These are phyloP conservation scores for Fusarium piperis DNA, from an alignment of 2,329 filamentous ascomycete species.

Conservation along the genomic window DNA sequence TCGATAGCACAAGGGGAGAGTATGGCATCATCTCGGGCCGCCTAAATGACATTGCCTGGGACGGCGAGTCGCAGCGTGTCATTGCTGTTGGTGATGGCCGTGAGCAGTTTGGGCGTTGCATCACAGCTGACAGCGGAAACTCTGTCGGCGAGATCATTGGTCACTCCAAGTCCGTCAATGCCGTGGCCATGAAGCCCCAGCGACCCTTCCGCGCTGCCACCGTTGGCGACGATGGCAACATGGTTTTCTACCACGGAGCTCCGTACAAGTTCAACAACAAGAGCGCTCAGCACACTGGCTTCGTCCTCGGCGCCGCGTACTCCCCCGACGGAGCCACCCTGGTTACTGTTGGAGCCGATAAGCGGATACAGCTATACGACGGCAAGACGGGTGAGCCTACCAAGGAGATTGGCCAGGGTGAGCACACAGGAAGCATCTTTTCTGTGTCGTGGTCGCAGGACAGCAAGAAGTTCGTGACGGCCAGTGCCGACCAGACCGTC, in stretches of 20 bases:
- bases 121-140: slow-evolving; percentile 95
- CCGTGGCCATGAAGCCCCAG: slow-evolving; percentile 88
- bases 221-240: slow-evolving; percentile 86
- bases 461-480: slow-evolving; percentile 86
- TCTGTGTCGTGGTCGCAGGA: slow-evolving; percentile 90
- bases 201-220: slow-evolving; percentile 92
- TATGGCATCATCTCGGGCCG: slow-evolving; percentile 94
- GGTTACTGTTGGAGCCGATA: slow-evolving; percentile 92
- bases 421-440: slow-evolving; percentile 93
- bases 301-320: slow-evolving; percentile 88
- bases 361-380: slow-evolving; percentile 92
- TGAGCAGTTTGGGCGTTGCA: slow-evolving; percentile 91
- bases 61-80: slow-evolving; percentile 94
- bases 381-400: slow-evolving; percentile 92
- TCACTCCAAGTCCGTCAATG: slow-evolving; percentile 90
- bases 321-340: slow-evolving; percentile 85
- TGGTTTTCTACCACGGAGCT: slow-evolving; percentile 92
- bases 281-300: slow-evolving; percentile 83
- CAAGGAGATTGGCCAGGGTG: slow-evolving; percentile 79
- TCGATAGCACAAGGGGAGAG: slow-evolving; percentile 87
- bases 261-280: slow-evolving; percentile 97
- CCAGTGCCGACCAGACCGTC: slow-evolving; percentile 93
- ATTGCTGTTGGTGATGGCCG: slow-evolving; percentile 96
- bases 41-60: slow-evolving; percentile 97
- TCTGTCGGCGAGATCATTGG: slow-evolving; percentile 93